Conservation (phyloP, 257 asterid species). For the Solanum ahanhuiri region DNA sequence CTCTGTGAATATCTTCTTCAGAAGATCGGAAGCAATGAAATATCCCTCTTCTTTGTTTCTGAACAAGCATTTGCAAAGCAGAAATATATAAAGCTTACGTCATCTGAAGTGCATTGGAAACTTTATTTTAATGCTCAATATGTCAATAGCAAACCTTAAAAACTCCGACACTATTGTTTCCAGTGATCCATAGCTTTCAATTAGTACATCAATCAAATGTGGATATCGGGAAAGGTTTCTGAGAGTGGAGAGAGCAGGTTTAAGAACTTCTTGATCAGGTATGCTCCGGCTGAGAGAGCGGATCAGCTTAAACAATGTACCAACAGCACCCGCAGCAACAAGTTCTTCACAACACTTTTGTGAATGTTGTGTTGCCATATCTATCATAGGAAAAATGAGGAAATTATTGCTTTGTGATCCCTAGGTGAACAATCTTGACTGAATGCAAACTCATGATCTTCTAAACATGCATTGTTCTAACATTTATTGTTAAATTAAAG, state of each 20-base stretch:
- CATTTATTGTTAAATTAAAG: background rate
- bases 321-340: constrained; percentile 78
- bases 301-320: constrained; percentile 54
- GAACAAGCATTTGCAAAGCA: constrained; percentile 1
- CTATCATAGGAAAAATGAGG: constrained; percentile 20
- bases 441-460: background rate
- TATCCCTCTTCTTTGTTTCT: constrained; percentile 94
- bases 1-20: constrained; percentile 50
- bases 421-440: background rate
- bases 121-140: background rate
- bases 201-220: constrained; percentile 34
- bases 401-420: background rate
- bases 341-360: constrained; percentile 88
- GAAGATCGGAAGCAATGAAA: constrained; percentile 69
- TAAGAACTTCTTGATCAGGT: constrained; percentile 89
- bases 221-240: constrained; percentile 83
- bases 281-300: constrained; percentile 85
- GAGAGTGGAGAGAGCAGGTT: constrained; percentile 81
- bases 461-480: background rate
- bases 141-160: constrained; percentile 28
- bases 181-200: constrained; percentile 40
- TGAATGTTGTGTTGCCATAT: constrained; percentile 83
- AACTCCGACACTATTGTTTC: constrained; percentile 61
- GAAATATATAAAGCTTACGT: background rate
- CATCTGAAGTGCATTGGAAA: background rate